Percentiles rank a stretch among this genome's conserved stretches.
These are phyloP conservation scores for Ambispora gerdemannii DNA, from an alignment of 192 early-diverging fungal species.

Conservation along the genomic window DNA sequence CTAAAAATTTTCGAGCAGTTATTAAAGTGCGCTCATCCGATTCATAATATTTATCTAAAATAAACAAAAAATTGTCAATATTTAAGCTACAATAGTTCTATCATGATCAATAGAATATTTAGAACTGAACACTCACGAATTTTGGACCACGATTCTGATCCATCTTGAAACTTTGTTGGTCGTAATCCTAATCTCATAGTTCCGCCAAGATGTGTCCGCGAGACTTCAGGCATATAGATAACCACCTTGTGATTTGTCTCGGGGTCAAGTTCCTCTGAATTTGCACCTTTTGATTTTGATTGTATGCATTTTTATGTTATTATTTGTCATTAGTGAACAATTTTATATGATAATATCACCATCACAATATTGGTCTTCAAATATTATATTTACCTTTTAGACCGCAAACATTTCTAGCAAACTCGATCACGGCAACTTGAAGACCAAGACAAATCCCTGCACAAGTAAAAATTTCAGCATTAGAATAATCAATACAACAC, in stretches of 20 bases:
- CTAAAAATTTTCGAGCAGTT: neutral
- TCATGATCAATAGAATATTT: neutral
- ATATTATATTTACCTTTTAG: conserved; percentile 44
- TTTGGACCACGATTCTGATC: conserved; percentile 57
- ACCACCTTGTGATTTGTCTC: conserved; percentile 75
- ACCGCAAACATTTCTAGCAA: conserved; percentile 89
- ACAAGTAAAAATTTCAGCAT: neutral
- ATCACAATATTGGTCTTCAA: no score
- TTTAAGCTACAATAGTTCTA: neutral
- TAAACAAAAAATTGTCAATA: neutral
- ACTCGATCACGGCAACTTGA: conserved; percentile 96
- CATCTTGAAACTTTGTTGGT: conserved; percentile 72
- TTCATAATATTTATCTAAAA: conserved; percentile 13
- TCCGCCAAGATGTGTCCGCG: conserved; percentile 86
- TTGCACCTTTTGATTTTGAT: conserved; percentile 47
- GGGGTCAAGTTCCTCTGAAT: conserved; percentile 83
- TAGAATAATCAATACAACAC: no score
- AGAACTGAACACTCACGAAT: conserved; percentile 51
- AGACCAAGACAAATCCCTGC: conserved; percentile 88
- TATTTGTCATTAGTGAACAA: neutral
- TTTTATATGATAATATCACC: neutral
- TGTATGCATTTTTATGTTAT: neutral
- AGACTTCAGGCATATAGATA: conserved; percentile 98
- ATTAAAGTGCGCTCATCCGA: neutral
- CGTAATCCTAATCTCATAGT: conserved; percentile 95